These are phyloP conservation scores for Suillus variegatus DNA, from an alignment of 768 basidiomycete species.

Conservation along the genomic window DNA sequence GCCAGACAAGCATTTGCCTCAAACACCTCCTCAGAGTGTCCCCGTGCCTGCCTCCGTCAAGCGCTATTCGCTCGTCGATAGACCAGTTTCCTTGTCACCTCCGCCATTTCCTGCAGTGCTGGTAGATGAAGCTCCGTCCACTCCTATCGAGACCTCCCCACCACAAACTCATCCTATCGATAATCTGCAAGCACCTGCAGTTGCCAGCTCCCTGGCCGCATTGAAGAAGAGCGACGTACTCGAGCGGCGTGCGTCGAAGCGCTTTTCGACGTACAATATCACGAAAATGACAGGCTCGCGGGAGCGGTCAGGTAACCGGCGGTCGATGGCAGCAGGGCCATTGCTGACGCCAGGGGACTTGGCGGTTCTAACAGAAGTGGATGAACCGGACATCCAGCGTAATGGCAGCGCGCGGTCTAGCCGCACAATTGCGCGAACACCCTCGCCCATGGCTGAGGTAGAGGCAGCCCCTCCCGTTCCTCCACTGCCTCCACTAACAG, in stretches of 20 bases:
- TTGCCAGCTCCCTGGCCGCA: conserved; percentile 83
- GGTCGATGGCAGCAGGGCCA: conserved; percentile 64
- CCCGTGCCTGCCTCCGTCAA: conserved; percentile 68
- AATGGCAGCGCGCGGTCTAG: conserved; percentile 7
- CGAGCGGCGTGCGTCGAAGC: conserved; percentile 91
- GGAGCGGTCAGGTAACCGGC: conserved; percentile 60
- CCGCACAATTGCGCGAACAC: conserved; percentile 38
- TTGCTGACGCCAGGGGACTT: conserved; percentile 71
- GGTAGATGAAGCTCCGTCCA: conserved; percentile 29
- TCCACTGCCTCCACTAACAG: conserved; percentile 50
- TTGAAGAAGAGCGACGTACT: conserved; percentile 84
- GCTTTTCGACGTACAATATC: conserved; percentile 94
- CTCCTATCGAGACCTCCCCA: conserved; percentile 22
- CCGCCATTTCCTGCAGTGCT: conserved; percentile 52
- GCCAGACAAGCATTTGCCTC: conserved; percentile 27
- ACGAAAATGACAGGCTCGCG: conserved; percentile 83
- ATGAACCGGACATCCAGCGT: conserved; percentile 41
- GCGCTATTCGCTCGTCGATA: conserved; percentile 79
- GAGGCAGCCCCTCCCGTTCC: conserved; percentile 41
- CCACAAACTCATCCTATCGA: conserved; percentile 41
- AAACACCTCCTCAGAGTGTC: conserved; percentile 24
- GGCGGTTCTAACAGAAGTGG: conserved; percentile 74
- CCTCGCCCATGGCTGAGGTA: conserved; percentile 26
- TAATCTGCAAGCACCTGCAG: conserved; percentile 53
- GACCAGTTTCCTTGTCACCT: conserved; percentile 49